Percentiles rank a stretch among this genome's conserved stretches.
Conservation (phyloP, 2,329 filamentous ascomycete genomes). For the Fusarium irregulare region DNA sequence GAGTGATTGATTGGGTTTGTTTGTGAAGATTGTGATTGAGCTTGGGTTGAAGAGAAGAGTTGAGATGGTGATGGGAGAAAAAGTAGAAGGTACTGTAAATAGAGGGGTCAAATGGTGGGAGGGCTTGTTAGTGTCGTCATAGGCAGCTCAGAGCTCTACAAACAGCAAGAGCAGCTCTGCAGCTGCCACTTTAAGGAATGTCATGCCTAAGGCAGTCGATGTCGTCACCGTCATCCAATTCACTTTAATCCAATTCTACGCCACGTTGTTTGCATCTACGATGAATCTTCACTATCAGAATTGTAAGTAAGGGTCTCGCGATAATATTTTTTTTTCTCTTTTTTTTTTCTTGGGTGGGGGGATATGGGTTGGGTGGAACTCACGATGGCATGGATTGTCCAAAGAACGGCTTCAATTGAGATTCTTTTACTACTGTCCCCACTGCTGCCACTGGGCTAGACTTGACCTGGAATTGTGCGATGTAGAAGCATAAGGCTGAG, state of each 20-base stretch:
- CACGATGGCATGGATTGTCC: not conserved
- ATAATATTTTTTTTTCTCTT: not conserved
- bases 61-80: conserved; percentile 3
- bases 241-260: not conserved
- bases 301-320: not conserved
- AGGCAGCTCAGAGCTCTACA: conserved; percentile 27
- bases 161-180: conserved; percentile 6
- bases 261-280: not conserved
- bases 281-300: not conserved
- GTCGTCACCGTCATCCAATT: conserved; percentile 12
- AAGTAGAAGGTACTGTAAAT: conserved; percentile 25
- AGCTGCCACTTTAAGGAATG: conserved; percentile 18
- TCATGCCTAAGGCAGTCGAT: conserved; percentile 18
- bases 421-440: not conserved
- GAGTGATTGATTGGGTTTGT: not conserved
- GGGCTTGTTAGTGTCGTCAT: conserved; percentile 28
- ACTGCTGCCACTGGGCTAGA: not conserved
- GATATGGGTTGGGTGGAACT: conserved; percentile 7
- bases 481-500: not conserved
- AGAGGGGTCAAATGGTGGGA: conserved; percentile 19
- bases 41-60: not conserved
- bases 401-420: not conserved
- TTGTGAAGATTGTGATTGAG: not conserved
- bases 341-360: conserved; percentile 17
- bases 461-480: too few relatives aligned